Evolutionary conservation across 2,329 filamentous ascomycete genomes (phyloP), one percentile per base, ranked within the genome.

Genomic region (Fonsecaea pedrosoi): DNA sequence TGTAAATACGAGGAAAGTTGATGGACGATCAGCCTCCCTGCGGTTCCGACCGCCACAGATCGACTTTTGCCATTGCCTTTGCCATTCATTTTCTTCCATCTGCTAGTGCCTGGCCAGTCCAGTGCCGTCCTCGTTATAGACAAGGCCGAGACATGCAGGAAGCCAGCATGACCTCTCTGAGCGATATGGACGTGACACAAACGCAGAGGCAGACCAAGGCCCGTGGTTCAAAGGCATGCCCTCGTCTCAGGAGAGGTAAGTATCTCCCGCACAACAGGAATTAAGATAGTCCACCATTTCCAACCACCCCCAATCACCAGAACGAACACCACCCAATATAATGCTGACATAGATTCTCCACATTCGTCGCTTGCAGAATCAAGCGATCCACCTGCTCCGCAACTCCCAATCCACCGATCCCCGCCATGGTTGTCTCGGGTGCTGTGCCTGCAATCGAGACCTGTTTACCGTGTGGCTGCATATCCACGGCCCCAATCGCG

Each of bases 261-360:
- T 4, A 4, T 13, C 45, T 25, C 45, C 42, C n/a, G 4, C 2
- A 12, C 5, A 21, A 50, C 21, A 50, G 4, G n/a, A 18, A 45
- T 13, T 18, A n/a, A 45, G 3, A 18, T 18, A 5, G 40, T 18
- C 13, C 21, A 15, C 32, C 50, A 54, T 54, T 35, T 15, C 50
- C 48, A 15, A 15, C 21, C 50, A 4, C 7, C 53, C 34, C 12
- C 2, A 4, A 55, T 55, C 80, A 98, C 94, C 94, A 98, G 85
- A 97, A 98, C 80, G 92, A 96, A 81, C 94, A 98, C 94, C 94
- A 98, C 70, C 95, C 95, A 74, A 98, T 97, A 78, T 97, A 99
- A 82, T 98, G 95, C 83, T 98, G 95, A 78, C 95, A 99, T 69
- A 99, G 83, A 78, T 98, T 98, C 85, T 98, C 95, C 74, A 98